phyloP scores from a whole-genome alignment of 148 eudicot genomes.

The Cornus controversa region DNA sequence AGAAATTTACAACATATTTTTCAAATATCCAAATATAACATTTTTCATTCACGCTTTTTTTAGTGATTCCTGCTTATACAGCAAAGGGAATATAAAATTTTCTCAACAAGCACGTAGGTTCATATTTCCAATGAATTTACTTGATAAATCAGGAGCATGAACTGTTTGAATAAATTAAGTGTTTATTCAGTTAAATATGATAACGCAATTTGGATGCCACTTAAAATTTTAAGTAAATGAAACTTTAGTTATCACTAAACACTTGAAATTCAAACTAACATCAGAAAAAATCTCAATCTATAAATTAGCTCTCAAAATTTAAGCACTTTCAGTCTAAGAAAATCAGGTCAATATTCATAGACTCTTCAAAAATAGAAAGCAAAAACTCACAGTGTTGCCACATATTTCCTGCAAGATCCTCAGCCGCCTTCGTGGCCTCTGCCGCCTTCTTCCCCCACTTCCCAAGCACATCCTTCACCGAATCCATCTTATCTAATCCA shows the following conservation, averaged over 20 bases:
- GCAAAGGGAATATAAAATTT: not conserved
- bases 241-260: not conserved
- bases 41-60: not conserved
- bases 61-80: no score
- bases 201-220: no score
- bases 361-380: not conserved
- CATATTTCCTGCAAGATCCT: conserved; percentile 83
- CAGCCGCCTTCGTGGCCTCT: conserved; percentile 73
- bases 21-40: not conserved
- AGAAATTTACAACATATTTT: no score
- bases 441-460: conserved; percentile 90
- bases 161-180: no score
- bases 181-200: no score
- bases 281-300: no score
- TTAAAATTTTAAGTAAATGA: no score
- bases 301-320: no score
- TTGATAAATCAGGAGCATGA: no score
- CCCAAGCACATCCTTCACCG: conserved; percentile 75
- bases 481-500: conserved; percentile 57
- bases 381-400: conserved; percentile 88
- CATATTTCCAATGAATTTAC: not conserved
- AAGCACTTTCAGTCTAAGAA: not conserved
- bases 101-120: not conserved
- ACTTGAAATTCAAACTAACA: not conserved
- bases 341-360: not conserved